Conservation (phyloP, 352 stramenopile genomes). For the Thraustotheca clavata region DNA sequence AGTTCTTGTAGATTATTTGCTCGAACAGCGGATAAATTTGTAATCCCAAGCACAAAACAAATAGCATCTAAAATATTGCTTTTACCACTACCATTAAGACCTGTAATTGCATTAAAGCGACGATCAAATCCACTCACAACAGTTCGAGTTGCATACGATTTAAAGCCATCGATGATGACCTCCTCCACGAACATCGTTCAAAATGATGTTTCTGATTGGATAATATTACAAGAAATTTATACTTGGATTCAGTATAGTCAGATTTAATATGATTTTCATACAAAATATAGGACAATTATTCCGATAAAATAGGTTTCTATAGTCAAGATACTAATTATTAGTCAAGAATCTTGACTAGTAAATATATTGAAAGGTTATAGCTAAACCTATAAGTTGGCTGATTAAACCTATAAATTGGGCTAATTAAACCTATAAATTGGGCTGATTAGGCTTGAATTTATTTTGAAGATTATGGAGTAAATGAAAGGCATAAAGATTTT, state of each 20-base stretch:
- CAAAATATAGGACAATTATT: too few relatives aligned
- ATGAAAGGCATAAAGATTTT: too few relatives aligned
- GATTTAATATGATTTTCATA: not conserved
- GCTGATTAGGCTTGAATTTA: too few relatives aligned
- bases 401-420: too few relatives aligned
- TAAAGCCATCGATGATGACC: conserved; percentile 99
- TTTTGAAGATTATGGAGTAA: too few relatives aligned
- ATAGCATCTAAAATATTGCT: conserved; percentile 99
- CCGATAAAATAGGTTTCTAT: too few relatives aligned
- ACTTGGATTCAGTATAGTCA: not conserved
- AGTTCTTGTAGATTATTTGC: conserved; percentile 98
- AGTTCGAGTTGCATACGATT: conserved; percentile 98
- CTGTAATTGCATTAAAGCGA: conserved; percentile 99
- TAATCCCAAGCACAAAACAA: conserved; percentile 99
- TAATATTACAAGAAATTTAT: conserved; percentile 9
- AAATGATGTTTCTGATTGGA: conserved; percentile 9
- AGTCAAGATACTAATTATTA: too few relatives aligned
- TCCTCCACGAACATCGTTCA: conserved; percentile 99
- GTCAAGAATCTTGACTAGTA: too few relatives aligned
- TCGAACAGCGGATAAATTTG: conserved; percentile 97
- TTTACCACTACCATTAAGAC: conserved; percentile 99
- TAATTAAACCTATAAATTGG: too few relatives aligned
- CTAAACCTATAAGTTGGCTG: too few relatives aligned
- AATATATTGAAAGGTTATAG: too few relatives aligned
- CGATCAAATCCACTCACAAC: conserved; percentile 98